phyloP scores from a whole-genome alignment of 1,284 basidiomycete genomes.

The Cryptococcus sp. region DNA sequence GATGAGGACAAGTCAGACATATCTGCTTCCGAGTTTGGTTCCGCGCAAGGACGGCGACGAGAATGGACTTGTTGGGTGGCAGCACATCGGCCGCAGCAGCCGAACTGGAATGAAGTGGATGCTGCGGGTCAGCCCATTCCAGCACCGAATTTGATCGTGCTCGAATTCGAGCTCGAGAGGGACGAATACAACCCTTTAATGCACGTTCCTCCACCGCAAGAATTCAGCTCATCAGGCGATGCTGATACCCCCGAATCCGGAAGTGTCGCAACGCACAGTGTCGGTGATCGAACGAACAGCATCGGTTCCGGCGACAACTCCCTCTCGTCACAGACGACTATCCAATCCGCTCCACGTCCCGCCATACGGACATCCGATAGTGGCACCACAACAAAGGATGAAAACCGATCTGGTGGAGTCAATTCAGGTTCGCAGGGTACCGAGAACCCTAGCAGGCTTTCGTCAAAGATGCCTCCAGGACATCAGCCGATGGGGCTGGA shows the following conservation, averaged over 20 bases:
- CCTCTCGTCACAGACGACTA: slow-evolving; percentile 17
- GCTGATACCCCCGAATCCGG: slow-evolving; percentile 35
- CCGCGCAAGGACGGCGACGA: slow-evolving; percentile 44
- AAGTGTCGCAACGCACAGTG: slow-evolving; percentile 22
- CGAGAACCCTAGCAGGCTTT: background rate
- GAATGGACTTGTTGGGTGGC: slow-evolving; percentile 87
- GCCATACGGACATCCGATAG: background rate
- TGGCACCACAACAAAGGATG: background rate
- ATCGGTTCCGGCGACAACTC: slow-evolving; percentile 8
- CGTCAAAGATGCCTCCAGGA: slow-evolving; percentile 7
- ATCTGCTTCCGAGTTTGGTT: slow-evolving; percentile 3
- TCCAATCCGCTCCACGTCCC: slow-evolving; percentile 17
- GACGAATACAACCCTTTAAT: slow-evolving; percentile 75
- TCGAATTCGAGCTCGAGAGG: slow-evolving; percentile 80
- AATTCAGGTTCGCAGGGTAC: background rate
- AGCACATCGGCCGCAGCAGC: slow-evolving; percentile 62
- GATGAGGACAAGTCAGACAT: slow-evolving; percentile 44
- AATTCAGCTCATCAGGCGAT: slow-evolving; percentile 9
- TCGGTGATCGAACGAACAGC: slow-evolving; percentile 12
- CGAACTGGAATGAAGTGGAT: slow-evolving; percentile 32
- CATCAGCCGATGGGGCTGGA: slow-evolving; percentile 40
- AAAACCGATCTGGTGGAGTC: background rate
- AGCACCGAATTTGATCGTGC: slow-evolving; percentile 59
- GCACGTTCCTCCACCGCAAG: slow-evolving; percentile 41
- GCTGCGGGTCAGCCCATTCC: slow-evolving; percentile 26